Evolutionary conservation across 108 stramenopile species (phyloP), one percentile per base, ranked within the genome.

Genomic region (Pseudonitzschia multiseries): DNA sequence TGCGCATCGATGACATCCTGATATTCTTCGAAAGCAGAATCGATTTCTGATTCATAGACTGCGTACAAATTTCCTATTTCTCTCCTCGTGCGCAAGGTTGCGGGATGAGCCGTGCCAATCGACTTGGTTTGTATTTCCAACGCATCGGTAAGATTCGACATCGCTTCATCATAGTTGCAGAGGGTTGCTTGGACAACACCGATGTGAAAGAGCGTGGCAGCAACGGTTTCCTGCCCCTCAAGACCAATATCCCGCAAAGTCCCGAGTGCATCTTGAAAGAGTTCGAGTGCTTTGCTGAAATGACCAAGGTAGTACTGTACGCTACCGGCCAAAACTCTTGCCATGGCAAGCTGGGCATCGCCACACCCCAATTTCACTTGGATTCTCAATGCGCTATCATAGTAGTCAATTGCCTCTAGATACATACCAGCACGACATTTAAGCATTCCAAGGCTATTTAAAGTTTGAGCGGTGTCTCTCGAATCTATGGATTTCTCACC

Each of bases 361-460:
- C 76, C 80, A 46, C 83, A 83, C 15, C 86, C 86, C 28, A 77
- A 56, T 21, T 82, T 80, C 70, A 77, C 76, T 73, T 91, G 87
- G 41, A 86, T 76, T 4, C 72, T 76, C 33, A 88, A 73, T 13
- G 87, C 86, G 43, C 75, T 72, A 64, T 88, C 83, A 60, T 91
- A 86, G 65, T 91, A 88, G 68, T 88, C 87, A 54, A 91, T 76
- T 10, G 90, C 90, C 80, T 91, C 76, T 36, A 76, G 69, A 63
- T 68, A 85, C 14, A 79, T 28, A 51, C 90, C 75, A 69, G 82
- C 84, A 59, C 84, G 64, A 60, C 79, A 80, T 60, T 80, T 79
- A 51, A 84, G 61, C 81, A 86, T 78, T 54, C 90, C 79, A 78
- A 86, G 73, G 59, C 87, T 81, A 65, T 87, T 91, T 64, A 91